Base-by-base conservation (phyloP, 2,329 filamentous ascomycete genomes). In the Cytospora piceicola region DNA sequence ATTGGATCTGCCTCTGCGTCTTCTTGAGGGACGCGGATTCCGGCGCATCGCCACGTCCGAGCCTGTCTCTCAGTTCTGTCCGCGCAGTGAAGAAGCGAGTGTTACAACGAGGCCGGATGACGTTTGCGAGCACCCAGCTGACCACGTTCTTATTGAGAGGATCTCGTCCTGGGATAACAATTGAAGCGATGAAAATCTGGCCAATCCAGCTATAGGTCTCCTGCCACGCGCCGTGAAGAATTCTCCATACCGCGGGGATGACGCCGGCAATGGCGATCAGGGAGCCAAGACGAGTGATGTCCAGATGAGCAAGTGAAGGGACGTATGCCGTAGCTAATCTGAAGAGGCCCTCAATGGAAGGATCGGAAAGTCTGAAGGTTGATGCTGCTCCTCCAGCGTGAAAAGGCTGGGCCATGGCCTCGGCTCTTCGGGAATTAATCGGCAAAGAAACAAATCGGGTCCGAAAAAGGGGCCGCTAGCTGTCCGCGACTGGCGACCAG, bases 241-340 rank as follows among this genome's bases (percentile, higher is more conserved):
- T 73, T 6, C 75, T 73, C 76, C 78, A 79, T 0, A 73, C 78
- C 3, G 78, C 75, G 1, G 80, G 79, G 0, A 78, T 70, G 0
- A 79, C 76, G 34, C 80, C 77, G 32, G 77, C 76, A 60, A 82
- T 79, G 42, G 81, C 79, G 46, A 82, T 75, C 12, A 81, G 70
- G 4, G 80, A 80, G 0, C 80, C 81, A 29, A 82, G 72, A 51
- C 79, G 79, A 1, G 79, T 80, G 58, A 82, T 75, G 59, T 82
- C 80, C 11, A 83, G 6, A 2, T 58, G 58, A 32, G 66, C 27
- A 1, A 68, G 63, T 2, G 63, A 63, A 4, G 66, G 66, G 55
- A 56, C 66, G 46, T 61, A 61, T 2, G 66, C 14, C 3, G 56
- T 49, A 9, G 54, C 56, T 6, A 57, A 34, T 0, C 20, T 36